Base-by-base conservation (phyloP, 495 filamentous ascomycete genomes). In the Jackrogersella minutella region DNA sequence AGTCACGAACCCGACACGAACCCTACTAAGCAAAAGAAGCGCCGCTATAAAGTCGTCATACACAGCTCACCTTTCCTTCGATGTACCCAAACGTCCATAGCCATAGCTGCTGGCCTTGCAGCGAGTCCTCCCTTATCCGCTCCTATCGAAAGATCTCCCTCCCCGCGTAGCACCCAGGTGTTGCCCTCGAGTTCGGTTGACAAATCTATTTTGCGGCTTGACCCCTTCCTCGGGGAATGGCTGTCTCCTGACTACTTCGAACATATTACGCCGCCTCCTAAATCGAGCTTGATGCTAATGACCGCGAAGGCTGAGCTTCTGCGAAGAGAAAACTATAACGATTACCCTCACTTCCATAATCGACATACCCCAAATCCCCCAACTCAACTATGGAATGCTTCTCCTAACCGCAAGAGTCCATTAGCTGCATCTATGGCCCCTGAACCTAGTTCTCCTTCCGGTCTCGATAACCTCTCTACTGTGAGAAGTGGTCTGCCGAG, bases 191-290 rank as follows among this genome's bases (percentile, higher is more conserved):
- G 67, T 47, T 46, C 68, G 3, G 36, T 60, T 11, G 79, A 81
- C 33, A 91, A 84, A 71, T 80, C 85, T 1, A 77, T 87, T 6
- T 73, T 98, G 49, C 89, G 95, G 1, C 83, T 98, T 5, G 96
- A 98, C 77, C 89, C 96, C 0, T 96, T 93, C 73, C 83, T 98
- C 2, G 96, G 96, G 13, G 95, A 99, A 79, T 99, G 95, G 95
- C 82, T 98, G 39, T 90, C 89, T 3, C 91, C 92, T 3, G 89
- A 92, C 71, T 99, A 99, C 72, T 99, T 91, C 70, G 93, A 94
- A 39, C 81, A 89, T 30, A 97, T 98, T 69, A 93, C 90, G 8
- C 92, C 93, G 1, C 95, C 95, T 11, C 96, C 95, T 1, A 84
- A 84, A 41, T 93, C 92, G 2, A 84, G 89, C 13, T 85, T 93